Conservation (phyloP, 371 early-diverging fungal species). For the Nematocida homosporus region DNA sequence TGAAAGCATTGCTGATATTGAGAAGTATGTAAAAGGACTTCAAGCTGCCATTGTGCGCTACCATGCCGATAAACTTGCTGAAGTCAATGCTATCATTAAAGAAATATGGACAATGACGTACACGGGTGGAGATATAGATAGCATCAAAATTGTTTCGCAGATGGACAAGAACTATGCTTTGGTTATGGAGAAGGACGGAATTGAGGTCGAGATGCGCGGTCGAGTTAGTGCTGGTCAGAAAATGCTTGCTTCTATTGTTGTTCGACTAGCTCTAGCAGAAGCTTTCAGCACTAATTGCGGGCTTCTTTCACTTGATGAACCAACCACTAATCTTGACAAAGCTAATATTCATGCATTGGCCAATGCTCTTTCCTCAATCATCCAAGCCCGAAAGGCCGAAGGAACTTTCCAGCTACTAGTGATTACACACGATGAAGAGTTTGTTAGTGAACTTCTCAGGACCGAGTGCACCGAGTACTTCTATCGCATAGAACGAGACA, state of each 20-base stretch:
- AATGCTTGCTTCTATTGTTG: constrained; percentile 87
- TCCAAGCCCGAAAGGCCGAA: constrained; percentile 72
- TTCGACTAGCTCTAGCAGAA: constrained; percentile 91
- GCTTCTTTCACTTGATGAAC: constrained; percentile 93
- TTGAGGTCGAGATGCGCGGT: constrained; percentile 90
- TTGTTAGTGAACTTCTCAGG: constrained; percentile 76
- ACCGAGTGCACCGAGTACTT: constrained; percentile 66
- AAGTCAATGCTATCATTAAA: constrained; percentile 87
- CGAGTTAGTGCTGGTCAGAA: constrained; percentile 97
- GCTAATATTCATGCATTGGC: constrained; percentile 87
- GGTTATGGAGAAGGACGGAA: constrained; percentile 80
- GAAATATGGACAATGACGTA: constrained; percentile 94
- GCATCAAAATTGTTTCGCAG: constrained; percentile 58
- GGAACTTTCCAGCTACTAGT: constrained; percentile 90
- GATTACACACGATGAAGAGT: constrained; percentile 98
- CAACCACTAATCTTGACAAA: constrained; percentile 94
- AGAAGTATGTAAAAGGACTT: constrained; percentile 69
- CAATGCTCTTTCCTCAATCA: constrained; percentile 71
- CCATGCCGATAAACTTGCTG: constrained; percentile 88
- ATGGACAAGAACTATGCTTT: constrained; percentile 60
- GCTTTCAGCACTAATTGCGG: constrained; percentile 86
- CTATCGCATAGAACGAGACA: constrained; percentile 65
- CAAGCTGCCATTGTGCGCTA: constrained; percentile 81
- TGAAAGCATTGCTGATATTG: constrained; percentile 77
- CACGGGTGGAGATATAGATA: constrained; percentile 77